phyloP scores from a whole-genome alignment of 2,329 filamentous ascomycete genomes.

The Hypoxylon sp. region DNA sequence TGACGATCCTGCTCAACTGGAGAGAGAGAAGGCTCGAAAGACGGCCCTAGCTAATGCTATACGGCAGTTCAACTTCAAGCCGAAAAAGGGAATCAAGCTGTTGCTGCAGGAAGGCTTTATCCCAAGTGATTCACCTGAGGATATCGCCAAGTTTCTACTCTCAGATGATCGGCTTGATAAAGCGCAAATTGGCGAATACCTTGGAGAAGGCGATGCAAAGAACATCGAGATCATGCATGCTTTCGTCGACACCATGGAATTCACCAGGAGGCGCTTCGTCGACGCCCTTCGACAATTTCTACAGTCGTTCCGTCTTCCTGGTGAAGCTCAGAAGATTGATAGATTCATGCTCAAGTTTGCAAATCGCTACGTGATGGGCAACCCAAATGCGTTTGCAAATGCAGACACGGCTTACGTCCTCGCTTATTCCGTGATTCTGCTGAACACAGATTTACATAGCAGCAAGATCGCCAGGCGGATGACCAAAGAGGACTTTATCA shows the following conservation, averaged over 20 bases:
- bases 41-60: slow-evolving; percentile 90
- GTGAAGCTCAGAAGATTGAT: slow-evolving; percentile 98
- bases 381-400: slow-evolving; percentile 97
- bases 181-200: slow-evolving; percentile 88
- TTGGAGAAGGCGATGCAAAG: slow-evolving; percentile 90
- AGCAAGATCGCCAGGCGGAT: slow-evolving; percentile 83
- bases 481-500: slow-evolving; percentile 98
- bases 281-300: slow-evolving; percentile 90
- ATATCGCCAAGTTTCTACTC: slow-evolving; percentile 85
- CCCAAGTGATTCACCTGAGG: slow-evolving; percentile 74
- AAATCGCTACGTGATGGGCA: slow-evolving; percentile 91
- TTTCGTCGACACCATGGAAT: slow-evolving; percentile 96
- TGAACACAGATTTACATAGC: slow-evolving; percentile 97
- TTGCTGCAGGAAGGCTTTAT: slow-evolving; percentile 89
- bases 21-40: slow-evolving; percentile 92
- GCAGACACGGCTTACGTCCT: slow-evolving; percentile 97
- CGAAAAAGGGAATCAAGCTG: slow-evolving; percentile 89
- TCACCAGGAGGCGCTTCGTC: slow-evolving; percentile 88
- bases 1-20: slow-evolving; percentile 92
- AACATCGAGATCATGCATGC: slow-evolving; percentile 99
- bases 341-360: slow-evolving; percentile 99
- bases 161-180: slow-evolving; percentile 88
- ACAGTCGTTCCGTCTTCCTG: slow-evolving; percentile 92
- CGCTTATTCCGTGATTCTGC: slow-evolving; percentile 93
- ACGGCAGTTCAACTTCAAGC: slow-evolving; percentile 95